These are phyloP conservation scores for Cryptococcus maquisensis DNA, from an alignment of 1,284 basidiomycete species.

Conservation along the genomic window DNA sequence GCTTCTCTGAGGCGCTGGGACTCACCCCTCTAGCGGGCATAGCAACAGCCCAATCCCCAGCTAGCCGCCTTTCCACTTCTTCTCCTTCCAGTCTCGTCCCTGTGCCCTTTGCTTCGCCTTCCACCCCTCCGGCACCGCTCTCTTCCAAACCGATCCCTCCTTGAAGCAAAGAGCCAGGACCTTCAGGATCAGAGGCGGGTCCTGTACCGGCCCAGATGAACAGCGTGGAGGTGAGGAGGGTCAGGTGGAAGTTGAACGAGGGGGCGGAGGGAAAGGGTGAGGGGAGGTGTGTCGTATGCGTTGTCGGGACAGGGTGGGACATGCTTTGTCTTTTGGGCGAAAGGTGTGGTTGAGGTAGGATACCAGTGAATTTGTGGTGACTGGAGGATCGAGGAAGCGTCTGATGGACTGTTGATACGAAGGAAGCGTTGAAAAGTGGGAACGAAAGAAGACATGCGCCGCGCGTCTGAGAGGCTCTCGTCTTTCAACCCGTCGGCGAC, in stretches of 20 bases:
- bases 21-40: slow-evolving; percentile 62
- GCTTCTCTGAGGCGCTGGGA: background rate
- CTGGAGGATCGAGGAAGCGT: too few relatives aligned
- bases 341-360: too few relatives aligned
- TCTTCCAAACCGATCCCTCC: too few relatives aligned
- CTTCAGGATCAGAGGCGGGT: slow-evolving; percentile 10
- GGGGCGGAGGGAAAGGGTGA: slow-evolving; percentile 50
- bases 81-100: slow-evolving; percentile 3
- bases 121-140: background rate
- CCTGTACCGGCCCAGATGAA: slow-evolving; percentile 75
- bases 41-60: slow-evolving; percentile 75
- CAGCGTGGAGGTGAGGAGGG: slow-evolving; percentile 64
- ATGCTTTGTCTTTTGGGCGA: background rate
- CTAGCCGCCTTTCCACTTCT: slow-evolving; percentile 56
- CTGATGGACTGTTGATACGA: too few relatives aligned
- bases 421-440: too few relatives aligned
- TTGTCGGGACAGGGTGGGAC: background rate
- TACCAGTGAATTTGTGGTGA: too few relatives aligned
- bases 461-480: background rate
- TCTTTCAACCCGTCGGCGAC: background rate
- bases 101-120: background rate
- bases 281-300: slow-evolving; percentile 17
- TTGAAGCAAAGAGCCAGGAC: background rate
- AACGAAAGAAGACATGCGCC: background rate
- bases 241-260: slow-evolving; percentile 65